Evolutionary conservation across 495 filamentous ascomycete genomes (phyloP), one percentile per base, ranked within the genome.

Genomic region (Aspergillus diversus): DNA sequence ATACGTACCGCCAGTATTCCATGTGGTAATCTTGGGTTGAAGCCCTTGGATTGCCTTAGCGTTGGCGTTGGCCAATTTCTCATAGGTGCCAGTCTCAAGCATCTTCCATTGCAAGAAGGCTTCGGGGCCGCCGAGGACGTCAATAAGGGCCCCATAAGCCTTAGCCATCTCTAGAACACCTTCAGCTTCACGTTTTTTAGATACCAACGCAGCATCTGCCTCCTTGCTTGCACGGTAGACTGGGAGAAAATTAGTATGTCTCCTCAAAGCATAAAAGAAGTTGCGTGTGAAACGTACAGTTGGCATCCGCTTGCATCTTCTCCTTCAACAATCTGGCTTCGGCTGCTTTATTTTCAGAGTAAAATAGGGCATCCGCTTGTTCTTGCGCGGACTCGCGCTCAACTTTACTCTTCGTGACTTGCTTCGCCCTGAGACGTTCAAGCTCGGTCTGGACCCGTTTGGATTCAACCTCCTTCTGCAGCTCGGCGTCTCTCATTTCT

Each of bases 21-120:
- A 95, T 9, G 92, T 83, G 53, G 86, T 92, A 75, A 95, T 95
- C 86, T 93, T 95, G 58, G 91, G 91, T 68, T 91, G 84, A 66
- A 95, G 76, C 53, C 91, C 91, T 49, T 87, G 79, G 73, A 95
- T 84, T 27, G 90, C 91, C 43, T 78, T 66, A 27, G 88, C 91
- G 54, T 75, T 79, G 7, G 76, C 74, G 33, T 71, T 65, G 43
- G 77, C 73, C 16, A 79, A 68, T 56, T 67, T 79, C 64, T 75
- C 75, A 59, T 78, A 77, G 15, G 70, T 79, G 49, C 66, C 73
- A 27, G 63, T 69, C 52, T 77, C 70, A 16, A 80, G 67, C 75
- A 78, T 93, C 75, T 91, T 81, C 80, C 88, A 92, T 71, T 92
- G 88, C 63, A 93, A 72, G 59, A 91, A 78, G 42, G 87, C 87